Evolutionary conservation across 2,329 filamentous ascomycete genomes (phyloP), one percentile per base, ranked within the genome.

Genomic region (Trichothecium roseum): DNA sequence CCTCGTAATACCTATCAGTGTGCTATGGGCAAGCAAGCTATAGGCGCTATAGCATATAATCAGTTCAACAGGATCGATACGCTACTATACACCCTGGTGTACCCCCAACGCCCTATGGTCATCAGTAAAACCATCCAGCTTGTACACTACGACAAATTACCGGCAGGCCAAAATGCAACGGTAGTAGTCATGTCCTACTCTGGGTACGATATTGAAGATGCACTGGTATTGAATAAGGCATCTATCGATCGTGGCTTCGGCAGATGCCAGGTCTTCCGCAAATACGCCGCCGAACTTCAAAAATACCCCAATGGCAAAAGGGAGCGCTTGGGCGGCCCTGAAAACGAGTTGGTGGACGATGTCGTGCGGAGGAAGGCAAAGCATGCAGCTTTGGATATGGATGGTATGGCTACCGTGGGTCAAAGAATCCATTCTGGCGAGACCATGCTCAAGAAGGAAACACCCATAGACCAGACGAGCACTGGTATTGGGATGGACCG

Each of bases 21-120:
- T 63, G 91, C 91, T 62, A 98, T 98, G 91, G 91, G 91, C 74
- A 98, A 98, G 64, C 91, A 98, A 82, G 91, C 91, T 28, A 96
- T 98, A 55, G 91, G 91, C 24, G 88, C 89, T 24, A 96, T 98
- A 54, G 91, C 89, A 13, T 94, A 94, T 54, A 98, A 98, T 54
- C 91, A 98, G 57, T 94, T 95, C 63, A 84, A 89, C 50, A 81
- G 91, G 38, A 95, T 98, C 56, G 91, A 98, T 52, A 96, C 89
- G 0, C 69, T 98, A 13, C 74, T 98, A 6, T 96, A 95, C 55
- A 84, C 94, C 2, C 84, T 98, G 65, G 91, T 98, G 4, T 98
- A 98, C 52, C 91, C 91, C 6, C 93, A 98, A 54, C 80, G 94
- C 48, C 91, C 91, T 2, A 91, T 98, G 81, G 89, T 96, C 42